A percentile compares a stretch with the other conserved stretches of the same genome.
Conservation (phyloP, 202 grass and related monocot genomes). For the Setaria italica region DNA sequence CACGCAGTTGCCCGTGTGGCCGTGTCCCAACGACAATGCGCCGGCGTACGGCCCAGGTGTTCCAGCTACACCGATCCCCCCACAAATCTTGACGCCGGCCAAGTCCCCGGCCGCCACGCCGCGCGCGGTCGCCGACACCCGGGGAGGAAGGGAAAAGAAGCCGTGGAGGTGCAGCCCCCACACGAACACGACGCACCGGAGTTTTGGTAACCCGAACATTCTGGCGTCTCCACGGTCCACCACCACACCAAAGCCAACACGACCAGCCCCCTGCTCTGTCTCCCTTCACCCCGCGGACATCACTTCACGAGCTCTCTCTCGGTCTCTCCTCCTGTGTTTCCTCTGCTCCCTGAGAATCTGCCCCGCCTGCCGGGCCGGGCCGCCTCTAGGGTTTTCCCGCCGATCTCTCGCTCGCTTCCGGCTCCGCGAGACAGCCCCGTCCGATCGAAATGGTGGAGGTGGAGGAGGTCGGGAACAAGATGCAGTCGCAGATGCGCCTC, state of each 20-base stretch:
- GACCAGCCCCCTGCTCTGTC: background rate
- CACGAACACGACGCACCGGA: too few relatives aligned
- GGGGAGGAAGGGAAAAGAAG: too few relatives aligned
- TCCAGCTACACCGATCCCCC: constrained; percentile 24
- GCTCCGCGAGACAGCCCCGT: background rate
- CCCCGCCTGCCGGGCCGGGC: background rate
- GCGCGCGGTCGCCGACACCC: too few relatives aligned
- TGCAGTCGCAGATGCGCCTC: constrained; percentile 61
- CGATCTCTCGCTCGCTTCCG: background rate
- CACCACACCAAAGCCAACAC: background rate
- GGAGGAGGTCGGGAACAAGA: constrained; percentile 57
- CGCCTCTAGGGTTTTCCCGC: constrained; percentile 26
- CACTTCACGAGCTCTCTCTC: background rate
- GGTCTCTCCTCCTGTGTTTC: background rate
- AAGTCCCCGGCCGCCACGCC: too few relatives aligned
- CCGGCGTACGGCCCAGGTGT: background rate
- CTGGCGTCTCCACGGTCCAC: background rate
- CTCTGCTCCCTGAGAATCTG: background rate
- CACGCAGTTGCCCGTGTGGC: too few relatives aligned
- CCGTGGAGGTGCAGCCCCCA: too few relatives aligned
- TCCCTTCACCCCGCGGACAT: background rate
- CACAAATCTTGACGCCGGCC: too few relatives aligned
- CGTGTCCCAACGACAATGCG: background rate
- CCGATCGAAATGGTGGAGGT: constrained; percentile 49
- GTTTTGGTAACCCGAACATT: background rate